Evolutionary conservation across 768 basidiomycete species (phyloP), one percentile per base, ranked within the genome.

Genomic region (Trametes cubensis): DNA sequence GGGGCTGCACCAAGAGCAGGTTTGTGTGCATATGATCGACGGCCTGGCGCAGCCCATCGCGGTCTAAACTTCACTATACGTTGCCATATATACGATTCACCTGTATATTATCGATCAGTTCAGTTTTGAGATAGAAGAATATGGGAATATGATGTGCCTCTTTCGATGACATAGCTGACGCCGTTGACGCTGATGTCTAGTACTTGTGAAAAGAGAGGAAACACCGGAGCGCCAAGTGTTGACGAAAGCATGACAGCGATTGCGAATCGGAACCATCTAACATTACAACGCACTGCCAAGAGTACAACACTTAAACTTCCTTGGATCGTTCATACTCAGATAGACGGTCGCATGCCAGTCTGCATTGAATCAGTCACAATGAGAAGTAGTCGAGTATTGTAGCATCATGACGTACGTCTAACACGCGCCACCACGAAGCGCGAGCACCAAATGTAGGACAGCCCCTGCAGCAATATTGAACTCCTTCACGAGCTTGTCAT

Each of bases 401-500:
- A 30, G 11, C 51, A 28, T 8, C 21, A 6, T 20, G 17, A 21
- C 58, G 15, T 23, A 53, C 61, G 30, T 67, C 81, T 77, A 87
- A 75, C 76, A 78, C 7, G 49, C 53, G 18, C 96, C 96, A 46
- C 96, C 96, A 75, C 96, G 93, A 45, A 98, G 85, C 7, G 96
- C 94, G 49, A 98, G 87, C 58, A 98, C 96, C 52, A 98, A 81
- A 79, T 98, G 96, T 67, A 98, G 86, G 26, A 93, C 90, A 25
- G 91, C 83, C 58, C 96, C 95, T 3, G 93, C 88, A 23, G 78
- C 72, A 73, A 98, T 89, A 73, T 90, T 92, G 75, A 87, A 87
- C 13, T 95, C 92, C 65, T 82, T 83, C 6, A 91, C 92, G 10
- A 85, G 86, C 84, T 96, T 96, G 20, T 97, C 96, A 74, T 98